Percentiles rank a stretch among this genome's conserved stretches.
These are phyloP conservation scores for Candida pini DNA, from an alignment of 805 yeast genomes.

Conservation along the genomic window DNA sequence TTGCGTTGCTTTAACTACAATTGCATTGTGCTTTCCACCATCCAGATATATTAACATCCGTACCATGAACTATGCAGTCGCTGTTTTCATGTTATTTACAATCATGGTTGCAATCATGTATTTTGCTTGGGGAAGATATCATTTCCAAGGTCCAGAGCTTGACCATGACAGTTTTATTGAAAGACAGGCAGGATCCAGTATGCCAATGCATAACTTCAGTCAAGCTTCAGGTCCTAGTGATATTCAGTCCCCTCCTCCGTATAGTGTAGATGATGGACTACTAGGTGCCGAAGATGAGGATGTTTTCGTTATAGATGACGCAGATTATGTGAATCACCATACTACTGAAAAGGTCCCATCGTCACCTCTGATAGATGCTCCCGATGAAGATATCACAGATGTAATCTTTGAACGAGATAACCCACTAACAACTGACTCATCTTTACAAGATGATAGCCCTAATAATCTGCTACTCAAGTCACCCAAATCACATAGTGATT, in stretches of 20 bases:
- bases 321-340: constrained; percentile 10
- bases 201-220: neutral
- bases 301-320: constrained; percentile 11
- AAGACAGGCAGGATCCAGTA: neutral
- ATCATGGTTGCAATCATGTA: constrained; percentile 44
- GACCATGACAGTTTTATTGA: constrained; percentile 25
- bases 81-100: constrained; percentile 49
- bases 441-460: no score
- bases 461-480: no score
- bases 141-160: constrained; percentile 60
- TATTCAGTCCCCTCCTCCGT: no score
- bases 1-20: constrained; percentile 55
- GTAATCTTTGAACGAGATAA: no score
- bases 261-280: no score
- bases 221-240: neutral
- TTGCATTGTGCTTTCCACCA: constrained; percentile 68
- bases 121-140: constrained; percentile 53
- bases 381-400: constrained; percentile 13
- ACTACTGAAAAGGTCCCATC: no score
- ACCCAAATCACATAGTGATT: no score
- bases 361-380: no score
- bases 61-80: constrained; percentile 63
- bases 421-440: no score
- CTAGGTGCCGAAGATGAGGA: constrained; percentile 6
- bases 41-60: constrained; percentile 44